Evolutionary conservation across 345 rosid genomes (phyloP).

Genomic region (Kernera saxatilis): DNA sequence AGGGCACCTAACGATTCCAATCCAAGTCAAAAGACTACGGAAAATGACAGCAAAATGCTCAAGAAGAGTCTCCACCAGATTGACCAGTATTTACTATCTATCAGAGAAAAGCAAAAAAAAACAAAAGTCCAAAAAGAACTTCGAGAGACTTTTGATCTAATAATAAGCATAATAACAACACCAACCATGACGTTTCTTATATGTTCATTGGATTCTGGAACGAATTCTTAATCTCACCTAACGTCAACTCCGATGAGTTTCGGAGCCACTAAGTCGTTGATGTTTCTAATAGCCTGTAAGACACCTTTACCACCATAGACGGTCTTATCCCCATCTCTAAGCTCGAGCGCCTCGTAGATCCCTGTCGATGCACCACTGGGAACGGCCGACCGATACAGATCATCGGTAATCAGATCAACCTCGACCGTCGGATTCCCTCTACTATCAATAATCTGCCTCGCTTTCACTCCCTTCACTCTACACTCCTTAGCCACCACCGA

Average conservation of each 20-base stretch:
- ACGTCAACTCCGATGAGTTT: conserved; percentile 89
- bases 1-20: not conserved
- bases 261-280: conserved; percentile 72
- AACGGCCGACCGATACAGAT: conserved; percentile 82
- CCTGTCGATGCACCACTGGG: conserved; percentile 99
- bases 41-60: not conserved
- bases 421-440: conserved; percentile 96
- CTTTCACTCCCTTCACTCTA: conserved; percentile 71
- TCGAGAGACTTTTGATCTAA: not conserved
- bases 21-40: not conserved
- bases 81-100: not conserved
- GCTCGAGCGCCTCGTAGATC: conserved; percentile 94
- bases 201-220: not conserved
- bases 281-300: conserved; percentile 63
- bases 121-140: not conserved
- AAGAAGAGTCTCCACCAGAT: not conserved
- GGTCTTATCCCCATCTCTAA: conserved; percentile 79
- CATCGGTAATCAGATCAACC: conserved; percentile 86
- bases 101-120: not conserved
- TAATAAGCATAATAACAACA: not conserved
- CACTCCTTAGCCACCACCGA: conserved; percentile 49
- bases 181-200: not conserved
- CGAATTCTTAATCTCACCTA: conserved; percentile 39
- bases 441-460: conserved; percentile 98
- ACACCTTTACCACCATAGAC: conserved; percentile 96